A percentile compares a stretch with the other conserved stretches of the same genome.
These are phyloP conservation scores for Wallacemonas collosoma DNA, from an alignment of 208 protist species.

Conservation along the genomic window DNA sequence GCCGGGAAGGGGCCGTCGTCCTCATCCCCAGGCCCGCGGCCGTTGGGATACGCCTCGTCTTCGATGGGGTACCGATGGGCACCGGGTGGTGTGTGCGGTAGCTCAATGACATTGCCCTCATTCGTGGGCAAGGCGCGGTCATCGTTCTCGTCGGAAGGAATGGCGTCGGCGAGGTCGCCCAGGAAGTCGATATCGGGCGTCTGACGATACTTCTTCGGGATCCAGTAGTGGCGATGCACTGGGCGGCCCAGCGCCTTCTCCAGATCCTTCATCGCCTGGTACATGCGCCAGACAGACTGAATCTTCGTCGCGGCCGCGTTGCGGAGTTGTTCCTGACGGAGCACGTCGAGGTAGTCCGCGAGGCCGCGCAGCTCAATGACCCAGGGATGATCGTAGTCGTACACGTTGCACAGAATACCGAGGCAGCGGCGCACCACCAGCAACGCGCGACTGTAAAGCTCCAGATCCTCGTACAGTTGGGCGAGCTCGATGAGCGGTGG, in stretches of 20 bases:
- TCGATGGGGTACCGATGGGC: conserved; percentile 1
- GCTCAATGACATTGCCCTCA: conserved; percentile 11
- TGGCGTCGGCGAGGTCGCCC: conserved; percentile 44
- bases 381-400: conserved; percentile 88
- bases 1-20: conserved; percentile 20
- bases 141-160: conserved; percentile 22
- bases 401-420: conserved; percentile 82
- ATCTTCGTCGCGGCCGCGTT: conserved; percentile 77
- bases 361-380: conserved; percentile 72
- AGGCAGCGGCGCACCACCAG: conserved; percentile 82
- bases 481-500: conserved; percentile 74
- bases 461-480: conserved; percentile 82
- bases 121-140: neutral
- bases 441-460: conserved; percentile 74
- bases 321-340: conserved; percentile 46
- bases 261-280: conserved; percentile 63
- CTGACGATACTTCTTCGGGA: conserved; percentile 44
- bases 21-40: neutral
- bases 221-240: conserved; percentile 67
- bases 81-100: conserved; percentile 1
- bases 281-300: conserved; percentile 83
- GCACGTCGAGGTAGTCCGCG: conserved; percentile 44
- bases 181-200: conserved; percentile 58
- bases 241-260: conserved; percentile 61
- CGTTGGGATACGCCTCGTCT: neutral